These are phyloP conservation scores for Aquilaria agallochum DNA, from an alignment of 441 rosid genomes.

Conservation along the genomic window DNA sequence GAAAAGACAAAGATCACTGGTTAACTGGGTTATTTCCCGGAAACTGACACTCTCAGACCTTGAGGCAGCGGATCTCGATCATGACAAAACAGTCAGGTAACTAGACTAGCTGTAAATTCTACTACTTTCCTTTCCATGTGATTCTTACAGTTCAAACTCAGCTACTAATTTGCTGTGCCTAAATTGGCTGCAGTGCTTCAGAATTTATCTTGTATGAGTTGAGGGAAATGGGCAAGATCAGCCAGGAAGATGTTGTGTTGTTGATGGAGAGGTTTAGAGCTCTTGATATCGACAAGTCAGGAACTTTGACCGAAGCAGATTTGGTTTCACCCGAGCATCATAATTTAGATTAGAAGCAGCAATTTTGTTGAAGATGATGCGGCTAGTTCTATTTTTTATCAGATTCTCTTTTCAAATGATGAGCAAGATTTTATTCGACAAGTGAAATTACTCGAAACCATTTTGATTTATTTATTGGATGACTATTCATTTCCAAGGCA, in stretches of 20 bases:
- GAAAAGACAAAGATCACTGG: constrained; percentile 29
- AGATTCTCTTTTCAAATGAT: no score
- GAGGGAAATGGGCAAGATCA: constrained; percentile 65
- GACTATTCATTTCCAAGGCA: no score
- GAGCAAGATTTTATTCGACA: no score
- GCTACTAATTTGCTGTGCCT: neutral
- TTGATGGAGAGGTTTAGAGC: constrained; percentile 49
- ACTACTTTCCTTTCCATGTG: neutral
- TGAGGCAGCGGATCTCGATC: constrained; percentile 51
- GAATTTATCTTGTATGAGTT: constrained; percentile 59
- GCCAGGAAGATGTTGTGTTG: constrained; percentile 38
- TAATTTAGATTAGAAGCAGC: neutral
- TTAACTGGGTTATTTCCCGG: constrained; percentile 32
- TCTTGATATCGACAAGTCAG: constrained; percentile 55
- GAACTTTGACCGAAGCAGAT: constrained; percentile 43
- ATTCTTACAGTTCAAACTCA: neutral
- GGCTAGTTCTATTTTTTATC: no score
- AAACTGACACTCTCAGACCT: constrained; percentile 34
- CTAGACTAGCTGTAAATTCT: neutral
- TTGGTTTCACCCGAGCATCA: constrained; percentile 32
- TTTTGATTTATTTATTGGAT: no score
- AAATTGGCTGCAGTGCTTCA: constrained; percentile 28
- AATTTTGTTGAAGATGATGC: neutral
- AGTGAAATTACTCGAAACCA: no score
- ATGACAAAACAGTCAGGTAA: constrained; percentile 37